These are phyloP conservation scores for Toxicodendron radicans DNA, from an alignment of 345 rosid species.

Conservation along the genomic window DNA sequence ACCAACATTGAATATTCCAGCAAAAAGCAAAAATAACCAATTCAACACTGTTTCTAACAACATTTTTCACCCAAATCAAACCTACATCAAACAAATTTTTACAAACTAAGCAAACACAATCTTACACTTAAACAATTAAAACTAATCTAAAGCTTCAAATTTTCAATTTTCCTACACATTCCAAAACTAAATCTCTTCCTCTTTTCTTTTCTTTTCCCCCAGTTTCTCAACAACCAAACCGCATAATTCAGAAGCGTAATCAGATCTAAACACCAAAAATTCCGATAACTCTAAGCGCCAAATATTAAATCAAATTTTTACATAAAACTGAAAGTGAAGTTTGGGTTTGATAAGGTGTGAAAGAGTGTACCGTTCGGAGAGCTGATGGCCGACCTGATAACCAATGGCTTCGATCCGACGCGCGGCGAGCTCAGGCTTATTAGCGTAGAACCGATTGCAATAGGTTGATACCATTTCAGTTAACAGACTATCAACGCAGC, in stretches of 20 bases:
- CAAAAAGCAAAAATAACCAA: neutral
- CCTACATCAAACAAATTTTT: too few species aligned
- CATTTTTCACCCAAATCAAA: too few species aligned
- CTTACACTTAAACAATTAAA: neutral
- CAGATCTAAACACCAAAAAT: constrained; percentile 2
- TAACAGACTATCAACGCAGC: constrained; percentile 79
- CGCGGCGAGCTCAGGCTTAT: constrained; percentile 96
- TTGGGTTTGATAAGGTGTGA: constrained; percentile 1
- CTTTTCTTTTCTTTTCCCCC: neutral
- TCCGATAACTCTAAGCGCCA: neutral
- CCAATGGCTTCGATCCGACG: constrained; percentile 99
- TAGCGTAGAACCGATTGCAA: constrained; percentile 77
- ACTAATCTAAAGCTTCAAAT: neutral
- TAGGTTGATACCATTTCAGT: constrained; percentile 89
- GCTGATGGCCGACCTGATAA: constrained; percentile 99
- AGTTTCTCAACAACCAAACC: constrained; percentile 24
- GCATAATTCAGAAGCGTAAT: neutral
- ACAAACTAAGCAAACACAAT: neutral
- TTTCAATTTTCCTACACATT: neutral
- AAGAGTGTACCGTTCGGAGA: constrained; percentile 77
- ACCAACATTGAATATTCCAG: neutral
- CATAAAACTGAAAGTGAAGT: neutral
- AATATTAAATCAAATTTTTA: neutral
- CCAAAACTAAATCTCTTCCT: neutral
- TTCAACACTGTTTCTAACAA: constrained; percentile 4